phyloP scores from a whole-genome alignment of 345 rosid genomes.

The Corymbia maculata region DNA sequence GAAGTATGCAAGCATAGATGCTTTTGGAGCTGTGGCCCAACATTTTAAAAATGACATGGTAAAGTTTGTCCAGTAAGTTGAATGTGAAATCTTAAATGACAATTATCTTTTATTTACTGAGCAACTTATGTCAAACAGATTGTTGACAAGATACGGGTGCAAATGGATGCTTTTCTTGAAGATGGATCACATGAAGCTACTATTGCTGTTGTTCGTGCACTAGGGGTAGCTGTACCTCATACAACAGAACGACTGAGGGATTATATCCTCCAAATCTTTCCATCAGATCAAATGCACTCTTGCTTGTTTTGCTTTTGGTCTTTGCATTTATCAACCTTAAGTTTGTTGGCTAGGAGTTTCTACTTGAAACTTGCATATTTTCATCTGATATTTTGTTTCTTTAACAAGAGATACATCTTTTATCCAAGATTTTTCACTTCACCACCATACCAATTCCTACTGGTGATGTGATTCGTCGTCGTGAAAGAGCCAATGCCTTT shows the following conservation, averaged over 20 bases:
- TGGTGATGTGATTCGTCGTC: constrained; percentile 54
- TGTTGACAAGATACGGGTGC: constrained; percentile 94
- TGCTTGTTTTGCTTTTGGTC: not conserved
- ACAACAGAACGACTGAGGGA: constrained; percentile 87
- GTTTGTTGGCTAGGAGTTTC: not conserved
- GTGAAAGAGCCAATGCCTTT: constrained; percentile 81
- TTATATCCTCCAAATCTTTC: constrained; percentile 49
- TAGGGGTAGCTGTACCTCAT: constrained; percentile 82
- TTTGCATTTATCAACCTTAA: not conserved
- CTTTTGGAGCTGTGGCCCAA: constrained; percentile 93
- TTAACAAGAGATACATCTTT: constrained; percentile 51
- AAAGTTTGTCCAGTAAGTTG: not conserved
- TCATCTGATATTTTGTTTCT: constrained; percentile 14
- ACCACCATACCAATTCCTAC: constrained; percentile 51
- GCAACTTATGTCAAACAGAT: constrained; percentile 32
- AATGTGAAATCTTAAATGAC: not conserved
- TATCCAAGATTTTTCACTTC: constrained; percentile 84
- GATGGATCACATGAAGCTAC: constrained; percentile 98
- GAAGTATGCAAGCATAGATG: constrained; percentile 93
- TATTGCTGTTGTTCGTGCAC: constrained; percentile 79
- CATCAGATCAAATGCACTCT: not conserved
- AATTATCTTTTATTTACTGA: not conserved
- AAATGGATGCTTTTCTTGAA: constrained; percentile 99
- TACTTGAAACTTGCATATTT: not conserved
- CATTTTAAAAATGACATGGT: constrained; percentile 93